Percentiles rank a stretch among this genome's conserved stretches.
Evolutionary conservation across 1,284 basidiomycete species (phyloP).

Genomic region (Ganoderma leucocontextum): DNA sequence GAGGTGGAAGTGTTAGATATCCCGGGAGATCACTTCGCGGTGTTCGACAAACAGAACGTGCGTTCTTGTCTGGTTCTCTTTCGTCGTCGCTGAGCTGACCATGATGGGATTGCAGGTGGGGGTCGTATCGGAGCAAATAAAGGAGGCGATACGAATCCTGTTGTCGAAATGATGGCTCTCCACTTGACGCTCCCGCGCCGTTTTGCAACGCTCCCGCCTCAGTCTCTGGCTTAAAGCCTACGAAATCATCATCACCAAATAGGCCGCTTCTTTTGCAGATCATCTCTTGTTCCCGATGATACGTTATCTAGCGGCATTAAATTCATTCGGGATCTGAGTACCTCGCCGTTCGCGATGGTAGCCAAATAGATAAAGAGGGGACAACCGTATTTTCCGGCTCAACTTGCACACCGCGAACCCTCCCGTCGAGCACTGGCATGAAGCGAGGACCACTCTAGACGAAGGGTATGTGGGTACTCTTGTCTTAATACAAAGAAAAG

Average conservation of each 20-base stretch:
- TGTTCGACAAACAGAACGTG: slow-evolving; percentile 63
- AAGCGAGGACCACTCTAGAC: background rate
- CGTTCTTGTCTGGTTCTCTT: slow-evolving; percentile 35
- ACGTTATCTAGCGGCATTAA: background rate
- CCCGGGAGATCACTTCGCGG: slow-evolving; percentile 71
- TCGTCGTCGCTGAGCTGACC: background rate
- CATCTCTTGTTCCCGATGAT: background rate
- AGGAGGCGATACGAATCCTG: slow-evolving; percentile 6
- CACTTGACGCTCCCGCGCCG: background rate
- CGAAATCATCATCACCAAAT: background rate
- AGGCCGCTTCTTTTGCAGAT: background rate
- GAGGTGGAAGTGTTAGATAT: slow-evolving; percentile 59
- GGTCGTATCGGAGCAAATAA: slow-evolving; percentile 2
- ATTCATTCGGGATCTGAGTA: background rate
- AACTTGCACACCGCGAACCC: too few relatives aligned
- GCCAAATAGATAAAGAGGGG: too few relatives aligned
- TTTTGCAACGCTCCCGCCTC: background rate
- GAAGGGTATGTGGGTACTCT: background rate
- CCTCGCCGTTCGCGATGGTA: background rate
- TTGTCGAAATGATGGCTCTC: background rate
- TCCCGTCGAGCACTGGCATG: background rate
- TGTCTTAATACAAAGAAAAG: too few relatives aligned
- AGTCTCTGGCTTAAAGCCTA: background rate
- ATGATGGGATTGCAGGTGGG: background rate
- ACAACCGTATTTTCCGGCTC: too few relatives aligned